Conservation (phyloP, 306 rosid species). For the Inga oerstediana region DNA sequence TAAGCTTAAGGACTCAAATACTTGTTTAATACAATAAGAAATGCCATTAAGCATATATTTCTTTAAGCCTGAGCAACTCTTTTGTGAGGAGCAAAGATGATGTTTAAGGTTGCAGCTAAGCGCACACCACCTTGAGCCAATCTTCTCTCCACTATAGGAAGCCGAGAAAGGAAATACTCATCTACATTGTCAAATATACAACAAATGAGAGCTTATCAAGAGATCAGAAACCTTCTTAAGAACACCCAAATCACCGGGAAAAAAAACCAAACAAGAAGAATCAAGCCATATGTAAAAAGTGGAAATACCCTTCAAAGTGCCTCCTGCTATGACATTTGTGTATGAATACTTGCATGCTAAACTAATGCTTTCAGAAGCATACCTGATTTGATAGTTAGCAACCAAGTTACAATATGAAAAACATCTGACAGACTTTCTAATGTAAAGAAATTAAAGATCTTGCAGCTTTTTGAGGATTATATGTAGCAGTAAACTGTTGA, state of each 20-base stretch:
- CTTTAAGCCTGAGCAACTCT: constrained; percentile 52
- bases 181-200: constrained; percentile 40
- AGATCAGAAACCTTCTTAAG: background rate
- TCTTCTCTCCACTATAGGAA: constrained; percentile 82
- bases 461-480: background rate
- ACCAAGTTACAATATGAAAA: constrained; percentile 22
- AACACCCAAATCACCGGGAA: background rate
- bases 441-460: background rate
- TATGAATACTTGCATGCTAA: constrained; percentile 90
- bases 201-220: constrained; percentile 1
- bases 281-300: constrained; percentile 1
- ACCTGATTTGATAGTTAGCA: constrained; percentile 67
- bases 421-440: background rate
- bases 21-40: background rate
- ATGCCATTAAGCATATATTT: constrained; percentile 18
- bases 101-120: constrained; percentile 72
- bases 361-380: constrained; percentile 82
- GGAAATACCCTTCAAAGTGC: constrained; percentile 67
- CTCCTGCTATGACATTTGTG: constrained; percentile 85
- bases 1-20: background rate
- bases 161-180: constrained; percentile 72
- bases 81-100: constrained; percentile 47
- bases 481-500: background rate
- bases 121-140: constrained; percentile 84
- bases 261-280: background rate